Base-by-base conservation (phyloP, 2,329 filamentous ascomycete genomes). In the Neurospora sp. region DNA sequence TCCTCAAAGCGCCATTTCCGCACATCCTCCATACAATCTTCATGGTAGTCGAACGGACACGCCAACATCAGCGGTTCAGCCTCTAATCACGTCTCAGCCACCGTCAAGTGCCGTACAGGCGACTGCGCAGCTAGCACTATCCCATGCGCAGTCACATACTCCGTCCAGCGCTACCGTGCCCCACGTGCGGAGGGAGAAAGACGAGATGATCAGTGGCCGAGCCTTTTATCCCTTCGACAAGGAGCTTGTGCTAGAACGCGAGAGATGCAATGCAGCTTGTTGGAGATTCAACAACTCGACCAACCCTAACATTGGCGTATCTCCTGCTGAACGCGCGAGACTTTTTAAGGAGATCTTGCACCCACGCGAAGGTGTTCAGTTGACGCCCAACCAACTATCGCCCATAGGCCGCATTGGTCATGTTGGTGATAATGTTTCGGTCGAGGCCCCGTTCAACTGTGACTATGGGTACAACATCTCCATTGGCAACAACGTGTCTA, bases 381-480 rank as follows among this genome's bases (percentile, higher is more conserved):
- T 88, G 46, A 86, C 88, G n/a, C 86, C 86, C 2, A 83, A 83
- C 6, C 80, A 85, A 74, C 81, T 82, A 46, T 84, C 85, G 66
- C 81, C 85, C 10, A 78, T 86, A 69, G 84, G 84, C 52, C 84
- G 86, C 74, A 77, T 82, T 69, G 92, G 87, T 70, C 86, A 84
- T 33, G 86, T 96, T 5, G 93, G 93, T n/a, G 86, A 89, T 17
- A 88, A 90, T 69, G 90, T 92, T 5, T 84, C 90, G 58, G 91
- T 99, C 36, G 93, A 97, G 76, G 89, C 92, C 2, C 95, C 95
- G 0, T 98, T 99, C 79, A 90, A 86, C 66, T 97, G 95, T 78
- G 93, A 97, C 76, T 78, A 97, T 77, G 96, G 96, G 0, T 98
- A 97, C 82, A 98, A 99, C 79, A 91, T 98, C 75, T 87, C 87